Evolutionary conservation across 441 rosid genomes (phyloP).

Genomic region (Jatropha multifida): DNA sequence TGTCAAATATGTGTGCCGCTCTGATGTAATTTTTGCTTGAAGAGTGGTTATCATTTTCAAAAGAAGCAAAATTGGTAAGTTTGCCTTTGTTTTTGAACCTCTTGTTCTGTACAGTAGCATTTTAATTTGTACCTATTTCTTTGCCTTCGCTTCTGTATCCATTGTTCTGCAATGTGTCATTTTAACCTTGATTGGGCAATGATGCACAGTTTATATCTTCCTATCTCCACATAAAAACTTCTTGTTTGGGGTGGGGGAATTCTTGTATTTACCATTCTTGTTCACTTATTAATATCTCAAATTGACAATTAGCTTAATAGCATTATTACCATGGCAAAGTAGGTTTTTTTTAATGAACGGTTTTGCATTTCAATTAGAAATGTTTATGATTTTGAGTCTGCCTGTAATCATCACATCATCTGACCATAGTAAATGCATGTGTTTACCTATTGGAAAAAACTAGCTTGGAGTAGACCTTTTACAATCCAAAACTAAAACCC

Average conservation of each 20-base stretch:
- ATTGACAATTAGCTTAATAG: not conserved
- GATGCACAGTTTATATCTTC: not conserved
- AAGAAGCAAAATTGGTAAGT: conserved; percentile 22
- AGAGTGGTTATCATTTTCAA: conserved; percentile 2
- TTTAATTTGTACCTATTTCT: not conserved
- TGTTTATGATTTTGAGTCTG: not conserved
- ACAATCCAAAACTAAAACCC: not conserved
- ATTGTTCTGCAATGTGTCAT: not conserved
- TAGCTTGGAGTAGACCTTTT: not conserved
- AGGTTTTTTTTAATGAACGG: not conserved
- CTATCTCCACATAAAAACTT: not conserved
- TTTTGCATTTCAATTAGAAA: not conserved
- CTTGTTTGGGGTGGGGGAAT: not conserved
- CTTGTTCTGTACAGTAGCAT: not conserved
- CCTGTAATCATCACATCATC: not conserved
- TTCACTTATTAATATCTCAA: not conserved
- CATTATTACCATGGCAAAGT: not conserved
- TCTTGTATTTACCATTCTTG: not conserved
- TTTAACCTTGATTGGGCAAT: not conserved
- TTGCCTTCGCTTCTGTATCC: not conserved
- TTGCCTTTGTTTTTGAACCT: not conserved
- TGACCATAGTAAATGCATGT: not conserved
- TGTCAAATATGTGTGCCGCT: conserved; percentile 80
- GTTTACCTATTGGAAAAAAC: not conserved
- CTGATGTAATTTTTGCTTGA: conserved; percentile 93